phyloP scores from a whole-genome alignment of 2,329 filamentous ascomycete genomes.

The Ciborinia camelliae region DNA sequence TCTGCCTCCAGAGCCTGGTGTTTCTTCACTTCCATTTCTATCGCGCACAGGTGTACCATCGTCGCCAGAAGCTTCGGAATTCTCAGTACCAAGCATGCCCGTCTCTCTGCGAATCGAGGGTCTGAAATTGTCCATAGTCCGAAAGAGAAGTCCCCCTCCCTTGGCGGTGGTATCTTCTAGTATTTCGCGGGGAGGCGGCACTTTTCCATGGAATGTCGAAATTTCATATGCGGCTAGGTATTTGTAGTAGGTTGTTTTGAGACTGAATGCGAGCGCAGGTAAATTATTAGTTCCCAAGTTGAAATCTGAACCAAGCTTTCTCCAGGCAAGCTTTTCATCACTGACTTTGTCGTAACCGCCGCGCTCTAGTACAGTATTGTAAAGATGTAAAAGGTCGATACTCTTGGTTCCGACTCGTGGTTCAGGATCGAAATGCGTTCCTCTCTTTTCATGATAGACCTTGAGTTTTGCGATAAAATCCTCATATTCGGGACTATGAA shows the following conservation, averaged over 20 bases:
- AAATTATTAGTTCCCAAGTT: conserved; percentile 71
- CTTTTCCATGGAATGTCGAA: conserved; percentile 68
- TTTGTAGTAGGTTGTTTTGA: conserved; percentile 88
- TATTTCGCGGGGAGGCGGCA: conserved; percentile 84
- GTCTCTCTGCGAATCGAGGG: conserved; percentile 43
- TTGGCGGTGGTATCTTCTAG: conserved; percentile 76
- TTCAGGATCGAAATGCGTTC: conserved; percentile 73
- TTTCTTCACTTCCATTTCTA: conserved; percentile 47
- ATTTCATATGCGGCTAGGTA: conserved; percentile 88
- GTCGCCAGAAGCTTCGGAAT: conserved; percentile 58
- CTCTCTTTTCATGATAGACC: conserved; percentile 74
- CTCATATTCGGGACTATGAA: conserved; percentile 65
- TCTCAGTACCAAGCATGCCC: conserved; percentile 48
- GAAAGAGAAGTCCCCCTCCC: conserved; percentile 72
- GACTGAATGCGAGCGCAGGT: conserved; percentile 76
- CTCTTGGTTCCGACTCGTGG: conserved; percentile 76
- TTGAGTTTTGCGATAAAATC: conserved; percentile 73
- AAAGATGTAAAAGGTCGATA: conserved; percentile 75
- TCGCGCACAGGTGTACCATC: conserved; percentile 58
- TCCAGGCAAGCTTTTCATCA: conserved; percentile 82
- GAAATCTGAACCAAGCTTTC: conserved; percentile 70
- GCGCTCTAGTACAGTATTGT: conserved; percentile 69
- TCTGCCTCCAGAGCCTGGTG: conserved; percentile 51
- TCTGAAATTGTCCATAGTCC: conserved; percentile 75
- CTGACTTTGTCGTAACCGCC: conserved; percentile 86